Evolutionary conservation across 1,284 basidiomycete genomes (phyloP).

Genomic region (Mixia osmundae): DNA sequence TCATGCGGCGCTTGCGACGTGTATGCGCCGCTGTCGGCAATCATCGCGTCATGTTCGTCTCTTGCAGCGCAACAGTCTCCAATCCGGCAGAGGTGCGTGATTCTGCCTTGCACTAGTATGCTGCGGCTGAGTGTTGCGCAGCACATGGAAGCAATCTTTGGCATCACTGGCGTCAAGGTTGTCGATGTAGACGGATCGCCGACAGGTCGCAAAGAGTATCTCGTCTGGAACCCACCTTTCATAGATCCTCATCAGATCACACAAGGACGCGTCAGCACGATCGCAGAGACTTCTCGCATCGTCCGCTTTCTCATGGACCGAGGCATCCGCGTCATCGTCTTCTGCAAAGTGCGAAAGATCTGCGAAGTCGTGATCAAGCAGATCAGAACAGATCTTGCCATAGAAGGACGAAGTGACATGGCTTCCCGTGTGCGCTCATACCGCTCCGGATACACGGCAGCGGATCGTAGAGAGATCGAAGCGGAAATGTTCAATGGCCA

Average conservation of each 20-base stretch:
- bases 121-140: constrained; percentile 8
- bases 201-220: constrained; percentile 36
- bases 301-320: constrained; percentile 61
- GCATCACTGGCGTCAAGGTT: constrained; percentile 41
- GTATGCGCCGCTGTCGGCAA: constrained; percentile 68
- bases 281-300: constrained; percentile 45
- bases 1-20: constrained; percentile 47
- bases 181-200: constrained; percentile 65
- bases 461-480: constrained; percentile 66
- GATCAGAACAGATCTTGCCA: constrained; percentile 43
- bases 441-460: constrained; percentile 47
- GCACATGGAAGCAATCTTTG: constrained; percentile 54
- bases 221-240: constrained; percentile 51
- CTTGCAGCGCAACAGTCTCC: constrained; percentile 69
- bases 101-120: constrained; percentile 1
- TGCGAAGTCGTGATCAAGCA: constrained; percentile 70
- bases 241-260: constrained; percentile 35
- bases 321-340: constrained; percentile 59
- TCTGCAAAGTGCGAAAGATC: constrained; percentile 49
- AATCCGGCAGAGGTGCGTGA: constrained; percentile 32
- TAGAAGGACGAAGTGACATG: constrained; percentile 52
- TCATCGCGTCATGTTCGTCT: constrained; percentile 40
- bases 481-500: constrained; percentile 61
- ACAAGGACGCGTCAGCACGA: constrained; percentile 36
- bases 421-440: constrained; percentile 57